Conservation (phyloP, 2,329 filamentous ascomycete genomes). For the Trichoderma sp. region DNA sequence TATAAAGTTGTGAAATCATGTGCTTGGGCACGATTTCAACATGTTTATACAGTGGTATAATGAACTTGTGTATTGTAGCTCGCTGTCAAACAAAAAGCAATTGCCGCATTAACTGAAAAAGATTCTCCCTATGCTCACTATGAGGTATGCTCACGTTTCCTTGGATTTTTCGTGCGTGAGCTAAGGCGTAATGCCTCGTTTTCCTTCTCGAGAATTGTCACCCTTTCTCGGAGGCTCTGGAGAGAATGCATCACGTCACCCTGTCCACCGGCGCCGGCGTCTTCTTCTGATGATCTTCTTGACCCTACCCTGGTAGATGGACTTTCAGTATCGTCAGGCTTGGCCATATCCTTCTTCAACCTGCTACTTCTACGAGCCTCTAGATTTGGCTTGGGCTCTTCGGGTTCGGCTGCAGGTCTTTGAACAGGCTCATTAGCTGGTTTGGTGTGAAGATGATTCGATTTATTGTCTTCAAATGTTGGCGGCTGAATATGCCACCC, state of each 20-base stretch:
- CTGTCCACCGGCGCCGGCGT: background rate
- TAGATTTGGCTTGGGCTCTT: background rate
- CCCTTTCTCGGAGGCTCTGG: conserved; percentile 1
- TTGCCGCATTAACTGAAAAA: background rate
- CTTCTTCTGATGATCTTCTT: background rate
- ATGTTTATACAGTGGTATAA: background rate
- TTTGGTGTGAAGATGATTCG: background rate
- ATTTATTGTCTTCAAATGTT: background rate
- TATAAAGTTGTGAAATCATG: background rate
- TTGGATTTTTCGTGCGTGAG: background rate
- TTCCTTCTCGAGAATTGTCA: conserved; percentile 6
- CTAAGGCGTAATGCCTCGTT: background rate
- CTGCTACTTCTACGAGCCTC: background rate
- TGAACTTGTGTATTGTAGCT: background rate
- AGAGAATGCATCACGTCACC: conserved; percentile 6
- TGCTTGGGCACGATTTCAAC: background rate
- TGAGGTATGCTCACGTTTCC: background rate
- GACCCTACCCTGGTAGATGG: background rate
- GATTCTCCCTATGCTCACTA: background rate
- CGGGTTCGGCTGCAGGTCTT: background rate
- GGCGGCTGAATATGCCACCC: background rate
- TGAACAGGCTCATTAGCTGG: background rate
- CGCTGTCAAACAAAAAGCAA: background rate
- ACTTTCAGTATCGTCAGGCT: background rate
- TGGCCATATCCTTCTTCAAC: background rate